Percentiles rank a stretch among this genome's conserved stretches.
Conservation (phyloP, 148 eudicot species). For the Chenopodium album region DNA sequence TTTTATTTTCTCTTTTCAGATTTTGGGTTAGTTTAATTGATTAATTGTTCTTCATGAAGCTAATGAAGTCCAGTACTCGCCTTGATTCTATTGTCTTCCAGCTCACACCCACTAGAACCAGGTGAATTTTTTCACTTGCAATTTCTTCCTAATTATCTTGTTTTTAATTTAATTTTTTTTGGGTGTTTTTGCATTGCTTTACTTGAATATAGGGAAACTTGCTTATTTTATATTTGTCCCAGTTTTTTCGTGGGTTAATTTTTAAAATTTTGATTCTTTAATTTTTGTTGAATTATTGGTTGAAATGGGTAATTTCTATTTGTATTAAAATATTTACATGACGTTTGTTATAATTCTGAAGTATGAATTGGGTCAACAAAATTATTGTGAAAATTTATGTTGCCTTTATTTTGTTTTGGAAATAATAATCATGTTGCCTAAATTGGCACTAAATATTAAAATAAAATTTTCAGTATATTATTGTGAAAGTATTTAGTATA, state of each 20-base stretch:
- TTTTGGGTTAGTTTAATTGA: not conserved
- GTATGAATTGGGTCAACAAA: not conserved
- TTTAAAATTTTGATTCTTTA: not conserved
- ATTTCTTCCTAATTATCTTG: not conserved
- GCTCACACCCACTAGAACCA: conserved; percentile 97
- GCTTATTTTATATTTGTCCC: not conserved
- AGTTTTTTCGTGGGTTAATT: not conserved
- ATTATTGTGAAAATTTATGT: too few relatives aligned
- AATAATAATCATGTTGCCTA: not conserved
- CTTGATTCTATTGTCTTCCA: conserved; percentile 79
- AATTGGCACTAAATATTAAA: not conserved
- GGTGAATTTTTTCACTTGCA: conserved; percentile 39
- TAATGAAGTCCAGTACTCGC: conserved; percentile 65
- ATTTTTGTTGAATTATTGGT: not conserved
- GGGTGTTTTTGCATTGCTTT: conserved; percentile 18
- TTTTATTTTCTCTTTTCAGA: too few relatives aligned
- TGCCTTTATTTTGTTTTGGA: too few relatives aligned
- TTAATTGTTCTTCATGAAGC: conserved; percentile 9
- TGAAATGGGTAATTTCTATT: not conserved
- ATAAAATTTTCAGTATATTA: too few relatives aligned
- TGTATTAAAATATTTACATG: not conserved
- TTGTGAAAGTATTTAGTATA: too few relatives aligned
- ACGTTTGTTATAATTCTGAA: not conserved
- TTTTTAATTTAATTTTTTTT: not conserved
- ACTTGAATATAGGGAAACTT: not conserved